Conservation (phyloP, 805 yeast genomes). For the Ogataea polymorpha region DNA sequence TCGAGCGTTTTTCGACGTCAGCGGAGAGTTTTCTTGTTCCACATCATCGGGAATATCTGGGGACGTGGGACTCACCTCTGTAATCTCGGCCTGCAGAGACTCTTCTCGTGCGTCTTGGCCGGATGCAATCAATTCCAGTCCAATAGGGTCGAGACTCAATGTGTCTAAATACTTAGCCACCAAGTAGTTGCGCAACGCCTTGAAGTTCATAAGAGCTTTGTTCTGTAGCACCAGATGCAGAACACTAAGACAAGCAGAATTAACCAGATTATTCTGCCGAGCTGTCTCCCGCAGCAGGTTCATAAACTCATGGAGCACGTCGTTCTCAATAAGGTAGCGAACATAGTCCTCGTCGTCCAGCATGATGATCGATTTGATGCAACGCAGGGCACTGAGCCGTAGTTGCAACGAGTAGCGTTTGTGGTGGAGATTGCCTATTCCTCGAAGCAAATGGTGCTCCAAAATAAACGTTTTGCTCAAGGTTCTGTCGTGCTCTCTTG, state of each 20-base stretch:
- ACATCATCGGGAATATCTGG: conserved; percentile 18
- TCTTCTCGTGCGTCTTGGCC: conserved; percentile 3
- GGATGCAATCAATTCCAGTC: conserved; percentile 17
- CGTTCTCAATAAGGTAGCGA: conserved; percentile 52
- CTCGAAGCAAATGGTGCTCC: conserved; percentile 54
- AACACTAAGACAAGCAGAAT: conserved; percentile 73
- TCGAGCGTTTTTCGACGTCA: conserved; percentile 12
- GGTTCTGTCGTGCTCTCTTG: conserved; percentile 57
- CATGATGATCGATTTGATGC: conserved; percentile 59
- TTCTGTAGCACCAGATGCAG: conserved; percentile 24
- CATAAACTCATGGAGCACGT: conserved; percentile 50
- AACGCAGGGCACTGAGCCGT: conserved; percentile 65
- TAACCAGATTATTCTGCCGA: conserved; percentile 57
- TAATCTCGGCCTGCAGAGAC: conserved; percentile 14
- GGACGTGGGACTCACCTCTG: conserved; percentile 21
- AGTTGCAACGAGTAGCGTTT: conserved; percentile 47
- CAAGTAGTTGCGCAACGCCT: conserved; percentile 21
- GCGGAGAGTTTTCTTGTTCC: conserved; percentile 4
- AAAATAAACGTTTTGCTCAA: conserved; percentile 62
- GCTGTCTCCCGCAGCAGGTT: conserved; percentile 46
- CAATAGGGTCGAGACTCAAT: conserved; percentile 20
- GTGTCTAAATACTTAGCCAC: conserved; percentile 14
- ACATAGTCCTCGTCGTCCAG: conserved; percentile 63
- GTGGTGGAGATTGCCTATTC: conserved; percentile 49
- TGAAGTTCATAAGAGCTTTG: conserved; percentile 18